A percentile compares a stretch with the other conserved stretches of the same genome.
Conservation (phyloP, 2,329 filamentous ascomycete species). For the Penicillium sp. region DNA sequence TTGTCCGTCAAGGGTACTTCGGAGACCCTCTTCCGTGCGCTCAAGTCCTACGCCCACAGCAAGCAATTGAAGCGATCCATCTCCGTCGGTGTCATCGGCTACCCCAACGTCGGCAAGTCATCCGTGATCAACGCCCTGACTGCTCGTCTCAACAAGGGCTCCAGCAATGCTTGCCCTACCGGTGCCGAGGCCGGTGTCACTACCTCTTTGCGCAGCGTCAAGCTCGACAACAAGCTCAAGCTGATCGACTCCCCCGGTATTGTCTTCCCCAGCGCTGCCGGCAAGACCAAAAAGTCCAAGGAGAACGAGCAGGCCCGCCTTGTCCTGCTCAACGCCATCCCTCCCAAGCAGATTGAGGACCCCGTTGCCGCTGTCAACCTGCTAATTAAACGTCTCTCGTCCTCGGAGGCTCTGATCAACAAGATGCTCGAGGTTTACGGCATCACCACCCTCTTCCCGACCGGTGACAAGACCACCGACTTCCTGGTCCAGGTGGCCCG, state of each 20-base stretch:
- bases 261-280: constrained; percentile 75
- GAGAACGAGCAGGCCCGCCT: constrained; percentile 79
- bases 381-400: constrained; percentile 79
- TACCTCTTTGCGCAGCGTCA: constrained; percentile 84
- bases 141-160: constrained; percentile 70
- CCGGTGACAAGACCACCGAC: constrained; percentile 81
- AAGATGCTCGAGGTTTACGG: constrained; percentile 85
- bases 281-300: constrained; percentile 61
- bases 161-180: constrained; percentile 75
- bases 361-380: constrained; percentile 85
- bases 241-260: constrained; percentile 94
- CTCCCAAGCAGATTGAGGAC: constrained; percentile 92
- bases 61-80: constrained; percentile 87
- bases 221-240: constrained; percentile 92
- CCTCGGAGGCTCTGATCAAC: constrained; percentile 73
- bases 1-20: constrained; percentile 87
- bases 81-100: constrained; percentile 91
- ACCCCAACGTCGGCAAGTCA: constrained; percentile 95
- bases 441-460: constrained; percentile 76
- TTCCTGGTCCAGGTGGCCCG: constrained; percentile 94
- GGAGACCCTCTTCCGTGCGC: constrained; percentile 80
- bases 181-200: constrained; percentile 93
- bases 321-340: constrained; percentile 87
- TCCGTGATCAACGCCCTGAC: constrained; percentile 95
- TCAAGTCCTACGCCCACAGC: constrained; percentile 85